A percentile compares a stretch with the other conserved stretches of the same genome.
These are phyloP conservation scores for Pichia sp. DNA, from an alignment of 1,139 yeast species.

Conservation along the genomic window DNA sequence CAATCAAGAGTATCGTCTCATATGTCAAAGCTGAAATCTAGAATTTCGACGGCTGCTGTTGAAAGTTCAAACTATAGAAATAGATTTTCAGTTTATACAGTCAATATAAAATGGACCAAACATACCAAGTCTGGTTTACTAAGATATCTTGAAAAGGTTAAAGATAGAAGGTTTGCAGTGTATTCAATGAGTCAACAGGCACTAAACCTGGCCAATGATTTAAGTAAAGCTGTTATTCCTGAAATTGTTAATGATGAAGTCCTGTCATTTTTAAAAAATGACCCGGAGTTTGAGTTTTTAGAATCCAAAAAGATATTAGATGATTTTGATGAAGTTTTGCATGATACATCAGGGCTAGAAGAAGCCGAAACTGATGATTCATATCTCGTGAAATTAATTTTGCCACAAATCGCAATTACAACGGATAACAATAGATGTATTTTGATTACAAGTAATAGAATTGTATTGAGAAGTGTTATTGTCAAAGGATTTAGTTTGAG, in stretches of 20 bases:
- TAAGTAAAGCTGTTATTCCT: slow-evolving; percentile 21
- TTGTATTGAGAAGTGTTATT: slow-evolving; percentile 60
- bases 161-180: slow-evolving; percentile 47
- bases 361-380: slow-evolving; percentile 51
- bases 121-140: slow-evolving; percentile 53
- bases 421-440: slow-evolving; percentile 58
- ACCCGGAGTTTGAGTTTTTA: slow-evolving; percentile 19
- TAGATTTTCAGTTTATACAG: slow-evolving; percentile 70
- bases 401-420: slow-evolving; percentile 83
- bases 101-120: slow-evolving; percentile 77
- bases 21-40: slow-evolving; percentile 30
- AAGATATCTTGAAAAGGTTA: slow-evolving; percentile 55
- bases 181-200: slow-evolving; percentile 70
- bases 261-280: slow-evolving; percentile 15
- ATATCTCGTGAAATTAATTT: slow-evolving; percentile 61
- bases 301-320: slow-evolving; percentile 30
- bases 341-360: slow-evolving; percentile 32
- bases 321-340: slow-evolving; percentile 48
- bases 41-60: slow-evolving; percentile 14
- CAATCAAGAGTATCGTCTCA: slow-evolving; percentile 27
- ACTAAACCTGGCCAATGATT: slow-evolving; percentile 55
- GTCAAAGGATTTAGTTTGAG: slow-evolving; percentile 25
- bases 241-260: slow-evolving; percentile 8
- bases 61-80: slow-evolving; percentile 50
- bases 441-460: slow-evolving; percentile 63